Evolutionary conservation across 1,139 yeast genomes (phyloP), one percentile per base, ranked within the genome.

Genomic region (Saccharomyces hybrid): DNA sequence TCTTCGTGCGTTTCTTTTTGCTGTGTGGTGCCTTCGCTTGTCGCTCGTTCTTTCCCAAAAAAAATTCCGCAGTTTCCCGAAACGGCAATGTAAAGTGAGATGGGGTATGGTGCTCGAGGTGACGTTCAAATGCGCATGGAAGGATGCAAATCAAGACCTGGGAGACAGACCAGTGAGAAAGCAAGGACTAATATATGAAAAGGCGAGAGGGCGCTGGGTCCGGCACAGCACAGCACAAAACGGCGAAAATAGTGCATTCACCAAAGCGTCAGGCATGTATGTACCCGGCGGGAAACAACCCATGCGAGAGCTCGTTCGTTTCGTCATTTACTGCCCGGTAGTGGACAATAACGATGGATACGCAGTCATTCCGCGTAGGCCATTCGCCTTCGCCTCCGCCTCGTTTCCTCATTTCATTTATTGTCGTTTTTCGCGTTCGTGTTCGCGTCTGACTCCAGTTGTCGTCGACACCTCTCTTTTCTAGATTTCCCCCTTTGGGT

Each of bases 1-100:
- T 38, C 44, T 38, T 38, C 44, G 25, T 38, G 25, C 44, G 44
- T 38, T 38, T 38, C 44, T 38, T 38, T 38, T 38, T 38, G 7
- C 44, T 38, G n/a, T 13, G 42, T 38, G 44, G 42, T 38, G 44
- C 44, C 44, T 38, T 13, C 44, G 44, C 44, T 38, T 38, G 13
- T 38, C 11, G 5, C 25, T 38, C 13, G 25, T 38, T 38, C 44
- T 16, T 38, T 16, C 26, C 44, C 42, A 34, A 38, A 38, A 38
- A 38, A 38, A 38, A 38, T 38, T 38, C 44, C 44, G 44, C 44
- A 38, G 44, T 38, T 38, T 38, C 44, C 44, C n/a, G 4, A 38
- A 38, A 38, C 44, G 44, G 44, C n/a, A 38, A 38, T 38, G n/a
- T 38, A 8, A 20, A 13, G n/a, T 8, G 11, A 13, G 44, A 38